These are phyloP conservation scores for Solanum phureja DNA, from an alignment of 257 asterid species.

Conservation along the genomic window DNA sequence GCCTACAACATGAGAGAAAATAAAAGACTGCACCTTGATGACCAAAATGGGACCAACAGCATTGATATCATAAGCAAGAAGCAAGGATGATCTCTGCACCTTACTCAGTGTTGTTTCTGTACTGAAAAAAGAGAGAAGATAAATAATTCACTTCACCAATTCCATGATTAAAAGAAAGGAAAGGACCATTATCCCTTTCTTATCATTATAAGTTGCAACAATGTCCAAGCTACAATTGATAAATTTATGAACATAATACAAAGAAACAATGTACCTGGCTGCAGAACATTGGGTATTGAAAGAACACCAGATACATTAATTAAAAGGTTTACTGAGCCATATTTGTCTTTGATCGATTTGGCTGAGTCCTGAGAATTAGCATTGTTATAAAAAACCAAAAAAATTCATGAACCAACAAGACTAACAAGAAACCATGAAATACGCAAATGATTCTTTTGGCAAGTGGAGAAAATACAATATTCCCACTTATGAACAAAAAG, in stretches of 20 bases:
- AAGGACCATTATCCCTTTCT: neutral
- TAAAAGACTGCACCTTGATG: constrained; percentile 32
- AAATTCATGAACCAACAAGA: neutral
- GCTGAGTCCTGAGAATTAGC: constrained; percentile 50
- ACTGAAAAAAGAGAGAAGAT: constrained; percentile 26
- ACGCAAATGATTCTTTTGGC: neutral
- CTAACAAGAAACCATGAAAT: neutral
- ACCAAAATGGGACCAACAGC: constrained; percentile 86
- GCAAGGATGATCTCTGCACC: constrained; percentile 66
- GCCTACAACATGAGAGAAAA: neutral
- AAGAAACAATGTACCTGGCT: constrained; percentile 51
- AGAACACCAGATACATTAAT: constrained; percentile 86
- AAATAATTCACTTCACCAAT: constrained; percentile 7
- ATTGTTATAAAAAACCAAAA: neutral
- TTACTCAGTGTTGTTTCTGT: constrained; percentile 93
- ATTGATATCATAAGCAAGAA: constrained; percentile 78
- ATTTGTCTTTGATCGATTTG: constrained; percentile 53
- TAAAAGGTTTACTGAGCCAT: constrained; percentile 71
- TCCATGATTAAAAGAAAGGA: neutral
- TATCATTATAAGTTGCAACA: neutral
- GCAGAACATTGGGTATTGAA: constrained; percentile 62
- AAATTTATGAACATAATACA: neutral
- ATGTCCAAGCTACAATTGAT: neutral
- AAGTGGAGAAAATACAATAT: neutral
- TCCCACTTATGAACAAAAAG: neutral